Percentiles rank a stretch among this genome's conserved stretches.
Evolutionary conservation across 1,139 yeast genomes (phyloP).

Genomic region (Nakaseomyces glabratus): DNA sequence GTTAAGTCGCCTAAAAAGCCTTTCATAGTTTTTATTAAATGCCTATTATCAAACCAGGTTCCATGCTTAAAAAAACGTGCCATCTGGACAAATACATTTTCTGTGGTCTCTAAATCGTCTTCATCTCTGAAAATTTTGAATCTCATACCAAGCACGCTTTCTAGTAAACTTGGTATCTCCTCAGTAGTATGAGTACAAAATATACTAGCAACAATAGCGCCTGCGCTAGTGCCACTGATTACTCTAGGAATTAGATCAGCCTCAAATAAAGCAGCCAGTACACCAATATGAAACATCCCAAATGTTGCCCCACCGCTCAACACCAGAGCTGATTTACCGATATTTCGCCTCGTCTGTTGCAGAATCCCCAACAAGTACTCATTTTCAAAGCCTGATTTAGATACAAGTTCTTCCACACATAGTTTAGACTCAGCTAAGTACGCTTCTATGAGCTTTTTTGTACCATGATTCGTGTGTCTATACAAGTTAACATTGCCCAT

Average conservation of each 20-base stretch:
- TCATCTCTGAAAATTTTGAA: conserved; percentile 61
- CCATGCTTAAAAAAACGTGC: conserved; percentile 47
- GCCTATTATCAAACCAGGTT: conserved; percentile 75
- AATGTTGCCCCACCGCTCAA: conserved; percentile 92
- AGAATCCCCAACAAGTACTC: conserved; percentile 68
- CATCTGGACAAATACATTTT: conserved; percentile 41
- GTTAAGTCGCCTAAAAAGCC: conserved; percentile 81
- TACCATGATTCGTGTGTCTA: conserved; percentile 74
- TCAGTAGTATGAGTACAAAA: conserved; percentile 72
- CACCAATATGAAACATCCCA: conserved; percentile 89
- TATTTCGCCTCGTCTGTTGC: conserved; percentile 79
- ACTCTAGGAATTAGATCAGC: conserved; percentile 72
- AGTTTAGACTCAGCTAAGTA: conserved; percentile 71
- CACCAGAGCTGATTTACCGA: conserved; percentile 87
- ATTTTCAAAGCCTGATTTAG: conserved; percentile 51
- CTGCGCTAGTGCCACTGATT: conserved; percentile 95
- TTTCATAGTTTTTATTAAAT: conserved; percentile 64
- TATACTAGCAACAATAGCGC: conserved; percentile 86
- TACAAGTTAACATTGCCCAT: conserved; percentile 79
- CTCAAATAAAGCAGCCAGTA: conserved; percentile 67
- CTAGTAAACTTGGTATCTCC: conserved; percentile 53
- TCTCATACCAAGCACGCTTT: conserved; percentile 44
- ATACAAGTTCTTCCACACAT: conserved; percentile 40
- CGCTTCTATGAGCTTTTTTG: conserved; percentile 74
- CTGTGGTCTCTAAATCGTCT: conserved; percentile 38